Evolutionary conservation across 2,329 filamentous ascomycete genomes (phyloP), one percentile per base, ranked within the genome.

Genomic region (Pleomassaria siparia): DNA sequence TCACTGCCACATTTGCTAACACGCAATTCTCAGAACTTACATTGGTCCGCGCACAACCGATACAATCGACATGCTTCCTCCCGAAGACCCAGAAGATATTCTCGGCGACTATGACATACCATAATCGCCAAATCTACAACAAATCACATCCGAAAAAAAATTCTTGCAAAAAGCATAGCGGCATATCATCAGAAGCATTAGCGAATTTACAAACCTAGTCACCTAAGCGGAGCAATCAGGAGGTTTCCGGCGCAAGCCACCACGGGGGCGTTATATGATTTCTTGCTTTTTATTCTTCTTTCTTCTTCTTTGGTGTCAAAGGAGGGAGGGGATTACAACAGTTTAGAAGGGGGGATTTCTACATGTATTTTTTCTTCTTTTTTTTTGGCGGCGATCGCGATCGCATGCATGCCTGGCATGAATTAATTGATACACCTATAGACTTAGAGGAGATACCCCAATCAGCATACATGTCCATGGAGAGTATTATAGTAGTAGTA

Each of bases 41-140:
- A 82, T 74, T 4, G 82, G 82, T 1, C 82, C 82, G 16, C 75
- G 78, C 28, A 84, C 81, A 4, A 80, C 75, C 44, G 80, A 83
- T 41, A 73, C 77, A 8, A 70, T 77, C 49, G 65, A 72, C 29
- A 59, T 70, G 47, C 60, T 75, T 47, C 69, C 73, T 16, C 66
- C 68, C 0, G 71, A 74, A 39, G 72, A 73, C 30, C 67, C 69
- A n/a, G 69, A 72, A 29, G 68, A 66, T 16, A 62, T 71, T 20
- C 50, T 70, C 20, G 62, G 59, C 48, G 66, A 70, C 43, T 68
- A 70, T 41, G 64, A 64, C 20, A 52, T 55, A 18, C 60, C 62
- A 29, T 68, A 49, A 51, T 39, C n/a, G 29, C n/a, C n/a, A 6
- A 24, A 12, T 18, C 32, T 13, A 12, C 20, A 24, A 35, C 15